Evolutionary conservation across 768 basidiomycete genomes (phyloP), one percentile per base, ranked within the genome.

Genomic region (Xanthoconium purpureum): DNA sequence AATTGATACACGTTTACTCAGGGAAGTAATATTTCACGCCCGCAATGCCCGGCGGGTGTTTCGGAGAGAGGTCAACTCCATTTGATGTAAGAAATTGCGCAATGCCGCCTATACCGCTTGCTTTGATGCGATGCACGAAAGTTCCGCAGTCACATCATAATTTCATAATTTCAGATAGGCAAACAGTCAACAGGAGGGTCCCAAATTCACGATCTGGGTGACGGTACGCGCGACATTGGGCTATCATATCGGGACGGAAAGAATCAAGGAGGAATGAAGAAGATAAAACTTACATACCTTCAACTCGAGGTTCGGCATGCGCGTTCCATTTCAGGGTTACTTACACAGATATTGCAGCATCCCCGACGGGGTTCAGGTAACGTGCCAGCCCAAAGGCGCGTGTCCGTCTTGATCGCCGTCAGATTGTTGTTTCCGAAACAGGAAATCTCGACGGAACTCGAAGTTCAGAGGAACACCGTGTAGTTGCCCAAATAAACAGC

Each of bases 401-500:
- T 68, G 65, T 58, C 65, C 59, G 63, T 51, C 54, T 62, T 69
- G 65, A 69, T 67, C 67, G 67, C 67, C 62, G 59, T 47, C 46
- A 53, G 56, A 55, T 42, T 36, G 37, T 28, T 47, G 13, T 54
- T 56, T 56, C 52, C 44, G 42, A 43, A 50, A 8, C 20, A 53
- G 50, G 17, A 40, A 37, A 52, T 59, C 64, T 63, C 28, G 20
- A 56, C 14, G 33, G 43, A 56, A 54, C 62, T 44, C 18, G 50
- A 53, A 50, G 20, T 37, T 33, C 45, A 47, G 13, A 33, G 44
- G 36, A 46, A 44, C 28, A 48, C n/a, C 42, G 40, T 28, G 14
- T 47, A 39, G 40, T 40, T 35, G 10, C 18, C 47, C 9, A 17
- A 40, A 47, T 24, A 24, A 24, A 24, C 24, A 24, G 4, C 24